Base-by-base conservation (phyloP, 306 rosid genomes). In the Fragaria iinumae region DNA sequence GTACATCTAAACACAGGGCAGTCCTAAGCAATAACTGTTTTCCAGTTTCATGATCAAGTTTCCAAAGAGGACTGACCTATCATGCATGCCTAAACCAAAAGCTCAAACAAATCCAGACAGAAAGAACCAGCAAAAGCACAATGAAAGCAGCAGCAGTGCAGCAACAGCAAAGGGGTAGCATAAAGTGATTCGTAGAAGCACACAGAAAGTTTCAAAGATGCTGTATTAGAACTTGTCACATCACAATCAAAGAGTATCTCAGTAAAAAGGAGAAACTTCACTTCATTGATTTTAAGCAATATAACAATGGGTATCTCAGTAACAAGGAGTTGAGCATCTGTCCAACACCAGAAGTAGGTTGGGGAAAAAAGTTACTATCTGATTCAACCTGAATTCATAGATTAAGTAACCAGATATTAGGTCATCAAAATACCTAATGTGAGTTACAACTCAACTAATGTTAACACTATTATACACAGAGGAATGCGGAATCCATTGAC, bases 401-500 rank as follows among this genome's bases (percentile, higher is more conserved):
- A 83, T 68, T 69, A 77, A 83, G 76, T 59, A 77, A 84, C 85
- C 80, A 84, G 84, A 88, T 83, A 86, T 83, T 80, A 89, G 88
- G 90, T 78, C 79, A 59, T 60, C 63, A 57, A 88, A 86, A 76
- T 82, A 77, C 89, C 89, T 85, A 82, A 85, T 80, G 81, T 79
- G 63, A 79, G 79, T 88, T 86, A 89, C 93, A 91, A 77, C 96
- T 87, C 91, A 79, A 71, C 83, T 85, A 84, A 79, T 86, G 89
- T 80, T 86, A 44, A 87, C 92, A 86, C 47, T 87, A 82, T 90
- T 87, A 82, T 90, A 92, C 97, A 90, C 71, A 86, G 85, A 85
- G 84, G 79, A 73, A 74, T 76, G 77, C 84, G 86, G 84, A 87
- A 88, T 85, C 88, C 78, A 25, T 81, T 69, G 76, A 84, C 29